Evolutionary conservation across 1,139 yeast species (phyloP), one percentile per base, ranked within the genome.

Genomic region (Maudiozyma humilis): DNA sequence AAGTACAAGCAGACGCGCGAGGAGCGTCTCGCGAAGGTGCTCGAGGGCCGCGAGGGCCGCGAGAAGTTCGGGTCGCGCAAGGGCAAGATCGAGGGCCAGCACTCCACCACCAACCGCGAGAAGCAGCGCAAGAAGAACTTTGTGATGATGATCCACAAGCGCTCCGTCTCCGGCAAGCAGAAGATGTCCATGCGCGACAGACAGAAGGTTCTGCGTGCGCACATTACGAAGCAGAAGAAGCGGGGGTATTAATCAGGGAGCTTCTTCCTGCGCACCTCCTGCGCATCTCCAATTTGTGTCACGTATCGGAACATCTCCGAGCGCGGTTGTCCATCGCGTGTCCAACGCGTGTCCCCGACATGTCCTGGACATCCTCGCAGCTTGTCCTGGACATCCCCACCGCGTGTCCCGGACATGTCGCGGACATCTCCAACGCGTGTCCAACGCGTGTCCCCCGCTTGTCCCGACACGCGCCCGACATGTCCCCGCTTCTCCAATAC

Each of bases 111-210:
- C 14, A 91, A 91, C 67, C 80, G 79, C 67, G 96, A 93, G 66
- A 91, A 91, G 78, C 94, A 89, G 17, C 77, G 97, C 65, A 87
- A 87, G 88, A 91, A 91, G 95, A 93, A 91, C 69, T 91, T 88
- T 63, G 91, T 93, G 63, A 91, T 91, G 99, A 85, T 85, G 89
- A 84, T 91, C 56, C 99, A 91, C 68, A 91, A 91, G 71, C 78
- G 79, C 57, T 80, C 86, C 43, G 97, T 91, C 37, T 95, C 85
- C 67, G 97, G 98, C 50, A 91, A 91, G 66, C 91, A 83, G 51
- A 85, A 82, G 68, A 72, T 84, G 72, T 85, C 96, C 45, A 71
- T 91, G 59, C 75, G 95, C 56, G 97, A 91, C 66, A 80, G 88
- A 65, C 97, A 88, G 65, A 84, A 79, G 66, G 80, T 83, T 15